Evolutionary conservation across 2,329 filamentous ascomycete species (phyloP).

Genomic region (Cladosporium phlei): DNA sequence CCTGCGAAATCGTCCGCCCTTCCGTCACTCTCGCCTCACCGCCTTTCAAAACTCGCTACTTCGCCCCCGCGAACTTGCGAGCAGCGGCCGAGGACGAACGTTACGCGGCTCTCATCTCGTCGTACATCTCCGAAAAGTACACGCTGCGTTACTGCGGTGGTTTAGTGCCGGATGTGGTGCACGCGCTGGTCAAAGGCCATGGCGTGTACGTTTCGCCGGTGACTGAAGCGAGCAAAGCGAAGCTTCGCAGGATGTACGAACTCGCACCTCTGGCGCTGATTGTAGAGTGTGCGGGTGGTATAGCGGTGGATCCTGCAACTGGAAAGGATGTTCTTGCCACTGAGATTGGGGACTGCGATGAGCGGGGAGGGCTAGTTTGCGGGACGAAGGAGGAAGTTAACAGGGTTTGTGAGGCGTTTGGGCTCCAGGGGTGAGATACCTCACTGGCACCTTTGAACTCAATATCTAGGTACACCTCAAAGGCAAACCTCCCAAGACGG

Average conservation of each 20-base stretch:
- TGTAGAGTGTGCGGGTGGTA: conserved; percentile 56
- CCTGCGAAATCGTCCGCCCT: conserved; percentile 40
- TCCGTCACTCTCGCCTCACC: conserved; percentile 36
- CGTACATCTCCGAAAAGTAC: conserved; percentile 51
- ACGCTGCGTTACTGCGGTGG: conserved; percentile 59
- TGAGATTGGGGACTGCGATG: conserved; percentile 28
- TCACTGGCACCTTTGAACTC: no score
- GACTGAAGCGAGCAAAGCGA: conserved; percentile 48
- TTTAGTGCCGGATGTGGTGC: conserved; percentile 57
- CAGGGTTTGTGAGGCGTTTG: conserved; percentile 17
- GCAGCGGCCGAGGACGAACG: conserved; percentile 48
- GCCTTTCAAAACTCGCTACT: conserved; percentile 51
- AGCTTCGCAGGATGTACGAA: conserved; percentile 57
- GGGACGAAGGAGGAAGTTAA: conserved; percentile 30
- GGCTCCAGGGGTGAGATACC: no score
- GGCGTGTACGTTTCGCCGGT: conserved; percentile 59
- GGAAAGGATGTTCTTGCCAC: conserved; percentile 2
- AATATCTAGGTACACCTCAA: no score
- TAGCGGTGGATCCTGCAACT: conserved; percentile 47
- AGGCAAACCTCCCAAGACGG: no score
- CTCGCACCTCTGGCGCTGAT: conserved; percentile 56
- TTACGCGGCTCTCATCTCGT: conserved; percentile 49
- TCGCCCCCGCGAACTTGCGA: conserved; percentile 59
- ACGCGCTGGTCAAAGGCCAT: conserved; percentile 57
- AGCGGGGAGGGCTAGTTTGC: conserved; percentile 31